A percentile compares a stretch with the other conserved stretches of the same genome.
Evolutionary conservation across 176 grass and related monocot genomes (phyloP).

Genomic region (Poa annua): DNA sequence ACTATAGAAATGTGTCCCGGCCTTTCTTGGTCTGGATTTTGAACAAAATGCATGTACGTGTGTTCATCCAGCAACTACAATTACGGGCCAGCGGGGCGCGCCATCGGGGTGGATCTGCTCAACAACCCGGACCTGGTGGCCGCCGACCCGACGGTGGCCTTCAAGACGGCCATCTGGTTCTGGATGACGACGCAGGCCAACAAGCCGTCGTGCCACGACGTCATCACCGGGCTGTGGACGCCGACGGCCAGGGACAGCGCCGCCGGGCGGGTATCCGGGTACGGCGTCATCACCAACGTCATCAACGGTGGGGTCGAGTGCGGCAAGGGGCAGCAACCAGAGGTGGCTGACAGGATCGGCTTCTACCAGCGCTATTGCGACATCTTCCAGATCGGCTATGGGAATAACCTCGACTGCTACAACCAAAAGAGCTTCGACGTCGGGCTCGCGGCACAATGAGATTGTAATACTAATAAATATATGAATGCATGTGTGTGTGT

Average conservation of each 20-base stretch:
- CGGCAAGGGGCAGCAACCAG: background rate
- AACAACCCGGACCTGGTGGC: conserved; percentile 42
- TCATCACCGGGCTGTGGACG: conserved; percentile 23
- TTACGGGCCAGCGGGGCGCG: conserved; percentile 10
- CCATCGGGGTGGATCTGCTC: conserved; percentile 31
- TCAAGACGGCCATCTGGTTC: conserved; percentile 24
- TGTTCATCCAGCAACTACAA: conserved; percentile 34
- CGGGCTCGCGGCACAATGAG: too few species aligned
- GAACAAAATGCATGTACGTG: too few species aligned
- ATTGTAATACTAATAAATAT: too few species aligned
- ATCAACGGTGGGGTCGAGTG: conserved; percentile 43
- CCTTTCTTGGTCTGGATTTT: too few species aligned
- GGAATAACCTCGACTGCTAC: too few species aligned
- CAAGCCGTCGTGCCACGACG: conserved; percentile 35
- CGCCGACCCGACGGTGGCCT: background rate
- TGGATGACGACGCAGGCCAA: conserved; percentile 14
- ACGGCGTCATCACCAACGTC: conserved; percentile 42
- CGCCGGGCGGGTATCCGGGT: conserved; percentile 4
- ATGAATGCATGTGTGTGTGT: too few species aligned
- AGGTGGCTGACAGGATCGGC: background rate
- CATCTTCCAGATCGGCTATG: background rate
- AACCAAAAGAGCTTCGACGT: too few species aligned
- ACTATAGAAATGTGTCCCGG: too few species aligned
- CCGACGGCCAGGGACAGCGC: background rate
- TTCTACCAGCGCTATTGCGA: background rate